phyloP scores from a whole-genome alignment of 331 rosid genomes.

The Dryas integrifolia region DNA sequence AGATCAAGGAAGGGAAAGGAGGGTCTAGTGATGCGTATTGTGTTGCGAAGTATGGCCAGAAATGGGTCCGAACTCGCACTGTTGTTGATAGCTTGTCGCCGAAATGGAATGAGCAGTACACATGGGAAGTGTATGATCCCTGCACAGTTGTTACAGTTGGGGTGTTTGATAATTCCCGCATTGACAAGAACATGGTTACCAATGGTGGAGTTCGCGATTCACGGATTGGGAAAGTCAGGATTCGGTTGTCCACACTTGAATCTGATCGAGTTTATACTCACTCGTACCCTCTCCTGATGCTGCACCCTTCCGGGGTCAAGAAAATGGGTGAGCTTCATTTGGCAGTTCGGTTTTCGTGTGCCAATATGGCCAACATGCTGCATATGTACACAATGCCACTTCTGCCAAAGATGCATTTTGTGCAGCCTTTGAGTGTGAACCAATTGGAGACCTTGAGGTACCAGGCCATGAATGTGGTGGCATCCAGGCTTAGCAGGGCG shows the following conservation, averaged over 20 bases:
- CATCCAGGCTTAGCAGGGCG: constrained; percentile 43
- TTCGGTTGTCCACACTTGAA: constrained; percentile 51
- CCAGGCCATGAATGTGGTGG: constrained; percentile 51
- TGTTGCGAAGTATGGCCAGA: constrained; percentile 59
- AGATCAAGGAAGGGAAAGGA: constrained; percentile 56
- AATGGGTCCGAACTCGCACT: constrained; percentile 60
- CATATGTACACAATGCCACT: constrained; percentile 47
- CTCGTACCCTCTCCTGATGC: constrained; percentile 56
- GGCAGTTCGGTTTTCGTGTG: constrained; percentile 52
- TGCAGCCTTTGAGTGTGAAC: constrained; percentile 43
- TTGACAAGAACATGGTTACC: constrained; percentile 33
- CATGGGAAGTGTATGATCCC: constrained; percentile 66
- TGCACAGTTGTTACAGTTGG: constrained; percentile 56
- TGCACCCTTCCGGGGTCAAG: constrained; percentile 53
- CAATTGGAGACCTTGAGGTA: constrained; percentile 48
- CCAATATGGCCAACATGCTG: constrained; percentile 47
- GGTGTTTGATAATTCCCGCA: constrained; percentile 51
- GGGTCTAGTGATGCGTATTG: constrained; percentile 57
- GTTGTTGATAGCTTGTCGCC: constrained; percentile 55
- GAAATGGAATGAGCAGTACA: constrained; percentile 66
- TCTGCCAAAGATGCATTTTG: constrained; percentile 60
- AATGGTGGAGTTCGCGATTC: constrained; percentile 28
- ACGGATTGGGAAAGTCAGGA: constrained; percentile 56
- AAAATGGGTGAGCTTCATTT: constrained; percentile 69
- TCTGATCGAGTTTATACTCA: constrained; percentile 55